Percentiles rank a stretch among this genome's conserved stretches.
phyloP scores from a whole-genome alignment of 2,329 filamentous ascomycete genomes.

The Phoma herbarum region DNA sequence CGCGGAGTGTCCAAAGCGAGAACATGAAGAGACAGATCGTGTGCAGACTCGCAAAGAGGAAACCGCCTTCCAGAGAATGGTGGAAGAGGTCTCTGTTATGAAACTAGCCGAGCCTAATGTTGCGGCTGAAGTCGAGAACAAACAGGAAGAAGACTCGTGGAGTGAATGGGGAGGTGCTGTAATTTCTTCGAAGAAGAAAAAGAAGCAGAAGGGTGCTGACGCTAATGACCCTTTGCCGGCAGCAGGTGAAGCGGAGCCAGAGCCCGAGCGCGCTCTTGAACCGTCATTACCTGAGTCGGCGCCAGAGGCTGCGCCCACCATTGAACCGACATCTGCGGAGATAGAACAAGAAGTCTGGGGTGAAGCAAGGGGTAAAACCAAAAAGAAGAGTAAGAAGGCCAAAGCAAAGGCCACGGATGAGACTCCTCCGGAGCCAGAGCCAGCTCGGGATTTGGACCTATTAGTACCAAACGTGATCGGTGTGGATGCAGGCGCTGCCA shows the following conservation, averaged over 20 bases:
- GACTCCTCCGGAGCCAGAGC: background rate
- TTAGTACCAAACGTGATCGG: background rate
- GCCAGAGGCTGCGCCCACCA: too few relatives aligned
- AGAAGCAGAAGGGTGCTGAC: background rate
- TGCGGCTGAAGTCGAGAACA: background rate
- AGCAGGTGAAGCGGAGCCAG: background rate
- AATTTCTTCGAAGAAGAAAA: background rate
- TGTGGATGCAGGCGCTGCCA: background rate
- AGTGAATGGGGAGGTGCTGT: background rate
- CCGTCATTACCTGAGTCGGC: background rate
- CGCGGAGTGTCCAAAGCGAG: too few relatives aligned
- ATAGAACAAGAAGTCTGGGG: background rate
- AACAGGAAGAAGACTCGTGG: background rate
- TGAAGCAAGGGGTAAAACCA: background rate
- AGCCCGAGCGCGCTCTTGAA: background rate
- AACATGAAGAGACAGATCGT: too few relatives aligned
- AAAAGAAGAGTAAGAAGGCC: background rate
- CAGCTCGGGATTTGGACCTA: background rate
- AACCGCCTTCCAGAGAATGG: too few relatives aligned
- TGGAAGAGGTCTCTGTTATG: background rate
- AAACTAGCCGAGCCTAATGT: background rate
- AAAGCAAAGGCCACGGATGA: background rate
- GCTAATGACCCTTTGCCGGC: background rate
- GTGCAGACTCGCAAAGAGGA: too few relatives aligned
- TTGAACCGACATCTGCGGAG: too few relatives aligned